Evolutionary conservation across 2,329 filamentous ascomycete species (phyloP), one percentile per base, ranked within the genome.

Genomic region (Hypomyces rosellus): DNA sequence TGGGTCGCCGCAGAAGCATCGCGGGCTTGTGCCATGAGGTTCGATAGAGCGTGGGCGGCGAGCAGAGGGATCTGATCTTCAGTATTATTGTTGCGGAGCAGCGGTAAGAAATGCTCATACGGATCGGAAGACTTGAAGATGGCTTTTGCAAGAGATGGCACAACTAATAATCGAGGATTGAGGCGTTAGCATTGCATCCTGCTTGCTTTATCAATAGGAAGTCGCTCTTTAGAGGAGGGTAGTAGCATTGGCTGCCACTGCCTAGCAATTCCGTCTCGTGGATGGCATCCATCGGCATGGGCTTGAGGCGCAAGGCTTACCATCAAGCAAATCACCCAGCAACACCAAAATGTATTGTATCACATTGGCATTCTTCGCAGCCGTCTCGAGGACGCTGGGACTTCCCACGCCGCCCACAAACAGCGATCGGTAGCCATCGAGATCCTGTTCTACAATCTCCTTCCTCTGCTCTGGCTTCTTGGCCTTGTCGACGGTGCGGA

Each of bases 401-500:
- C 74, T 75, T 69, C 86, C 90, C 60, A 81, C 77, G 54, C 79
- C 80, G 52, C 93, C 92, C 22, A 93, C 78, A 60, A 99, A 85
- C 57, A 99, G 76, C 56, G 79, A 74, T 53, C 84, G 81, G 71
- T 96, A 99, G 58, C 85, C 88, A 60, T 85, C 78, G 20, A 92
- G 72, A 70, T 96, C 88, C 50, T 72, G 74, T 67, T 95, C 88
- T 55, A 97, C 84, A 15, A 84, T 86, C 65, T 92, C 82, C 66
- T 85, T 86, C 64, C 91, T 83, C 71, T 90, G 87, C 60, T 97
- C 93, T 36, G 66, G 60, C 69, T 89, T 93, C 69, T 90, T 88
- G 59, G 93, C 88, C 73, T 96, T 97, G 70, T 97, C 93, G 61
- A 97, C 89, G 54, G 91, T 89, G 70, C 91, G 91, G 73, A 99